phyloP scores from a whole-genome alignment of 164 flowering plant species.

The Tetracentron sinense region DNA sequence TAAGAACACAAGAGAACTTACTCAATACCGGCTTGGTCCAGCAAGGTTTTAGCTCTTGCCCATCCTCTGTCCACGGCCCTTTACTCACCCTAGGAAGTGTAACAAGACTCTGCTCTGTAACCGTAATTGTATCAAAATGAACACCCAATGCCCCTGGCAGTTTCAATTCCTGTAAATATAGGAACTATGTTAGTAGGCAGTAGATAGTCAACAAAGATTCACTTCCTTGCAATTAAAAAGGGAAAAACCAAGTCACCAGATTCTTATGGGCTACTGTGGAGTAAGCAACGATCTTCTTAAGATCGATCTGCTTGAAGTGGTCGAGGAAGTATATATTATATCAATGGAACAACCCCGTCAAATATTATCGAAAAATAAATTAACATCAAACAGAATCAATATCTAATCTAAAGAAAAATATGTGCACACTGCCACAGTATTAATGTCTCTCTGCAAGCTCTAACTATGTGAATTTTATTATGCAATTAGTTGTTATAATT shows the following conservation, averaged over 20 bases:
- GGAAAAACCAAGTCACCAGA: not conserved
- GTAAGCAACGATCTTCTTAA: too few species aligned
- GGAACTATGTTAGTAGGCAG: not conserved
- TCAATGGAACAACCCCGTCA: too few species aligned
- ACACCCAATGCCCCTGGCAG: conserved; percentile 29
- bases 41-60: conserved; percentile 48
- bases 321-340: too few species aligned
- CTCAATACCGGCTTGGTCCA: conserved; percentile 55
- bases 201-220: conserved; percentile 2
- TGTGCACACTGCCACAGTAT: not conserved
- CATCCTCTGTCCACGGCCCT: conserved; percentile 63
- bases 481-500: too few species aligned
- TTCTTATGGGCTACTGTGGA: too few species aligned
- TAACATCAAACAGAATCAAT: too few species aligned
- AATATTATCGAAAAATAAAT: too few species aligned
- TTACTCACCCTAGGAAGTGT: conserved; percentile 22
- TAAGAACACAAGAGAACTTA: conserved; percentile 19
- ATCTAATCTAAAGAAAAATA: too few species aligned
- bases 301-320: too few species aligned
- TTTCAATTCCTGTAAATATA: conserved; percentile 28
- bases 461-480: too few species aligned
- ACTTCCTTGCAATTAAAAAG: not conserved
- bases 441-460: not conserved
- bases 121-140: conserved; percentile 27
- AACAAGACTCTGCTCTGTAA: conserved; percentile 30